Conservation (phyloP, 768 basidiomycete species). For the Strobilomyces confusus region DNA sequence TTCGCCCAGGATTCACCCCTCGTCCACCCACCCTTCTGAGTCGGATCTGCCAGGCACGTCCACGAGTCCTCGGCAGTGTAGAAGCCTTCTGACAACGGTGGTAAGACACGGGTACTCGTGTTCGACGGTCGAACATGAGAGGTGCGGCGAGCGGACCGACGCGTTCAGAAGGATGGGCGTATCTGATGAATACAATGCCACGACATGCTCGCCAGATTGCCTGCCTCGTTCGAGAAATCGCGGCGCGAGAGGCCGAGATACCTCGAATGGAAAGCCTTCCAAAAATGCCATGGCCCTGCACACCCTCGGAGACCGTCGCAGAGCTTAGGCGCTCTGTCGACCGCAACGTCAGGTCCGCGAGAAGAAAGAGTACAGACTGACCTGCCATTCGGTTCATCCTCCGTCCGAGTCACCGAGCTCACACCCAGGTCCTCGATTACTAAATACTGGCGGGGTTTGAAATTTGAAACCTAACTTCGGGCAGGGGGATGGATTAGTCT, state of each 20-base stretch:
- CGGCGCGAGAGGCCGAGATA: constrained; percentile 57
- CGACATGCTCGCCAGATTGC: constrained; percentile 64
- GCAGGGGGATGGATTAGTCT: no score
- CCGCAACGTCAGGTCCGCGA: no score
- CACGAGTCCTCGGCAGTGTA: constrained; percentile 76
- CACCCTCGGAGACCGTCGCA: no score
- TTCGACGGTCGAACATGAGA: constrained; percentile 55
- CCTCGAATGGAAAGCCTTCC: constrained; percentile 55
- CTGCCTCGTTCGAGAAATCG: constrained; percentile 66
- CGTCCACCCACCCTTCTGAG: constrained; percentile 30
- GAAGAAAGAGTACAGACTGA: no score
- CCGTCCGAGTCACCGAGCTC: no score
- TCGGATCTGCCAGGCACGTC: constrained; percentile 2
- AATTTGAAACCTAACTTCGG: no score
- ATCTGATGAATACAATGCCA: constrained; percentile 88
- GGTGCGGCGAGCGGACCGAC: background rate
- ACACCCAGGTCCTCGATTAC: no score
- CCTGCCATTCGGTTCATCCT: no score
- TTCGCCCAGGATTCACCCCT: constrained; percentile 62
- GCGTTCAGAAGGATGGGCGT: background rate
- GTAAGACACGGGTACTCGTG: constrained; percentile 89
- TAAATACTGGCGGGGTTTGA: no score
- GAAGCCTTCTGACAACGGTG: constrained; percentile 82
- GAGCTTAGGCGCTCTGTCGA: no score
- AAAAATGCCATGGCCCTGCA: no score